Evolutionary conservation across 2,329 filamentous ascomycete genomes (phyloP), one percentile per base, ranked within the genome.

Genomic region (Bipolaris gigantea): DNA sequence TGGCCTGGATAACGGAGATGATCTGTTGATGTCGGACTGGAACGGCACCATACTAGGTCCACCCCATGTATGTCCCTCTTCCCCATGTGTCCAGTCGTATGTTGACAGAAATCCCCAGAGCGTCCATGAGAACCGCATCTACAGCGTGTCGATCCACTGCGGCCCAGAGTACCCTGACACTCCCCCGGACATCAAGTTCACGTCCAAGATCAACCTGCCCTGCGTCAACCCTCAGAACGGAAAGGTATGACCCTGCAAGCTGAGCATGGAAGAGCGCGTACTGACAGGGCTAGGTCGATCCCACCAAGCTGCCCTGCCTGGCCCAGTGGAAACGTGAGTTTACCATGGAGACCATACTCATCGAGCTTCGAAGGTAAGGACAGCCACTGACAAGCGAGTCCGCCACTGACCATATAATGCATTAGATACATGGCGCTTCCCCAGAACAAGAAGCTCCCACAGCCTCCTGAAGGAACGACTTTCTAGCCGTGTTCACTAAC

Each of bases 91-190:
- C 1, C 13, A 2, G 5, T 25, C 27, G 2, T 3, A 10, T 27
- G 48, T 56, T 66, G 30, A 67, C 39, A 35, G 5, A 39, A 6
- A 10, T 8, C 46, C 30, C 16, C 70, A 94, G 90, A 96, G 92
- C 77, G 92, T 88, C 59, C 93, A 97, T 75, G 94, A 99, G 82
- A 99, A 99, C 79, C 89, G 94, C 70, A 99, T 99, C 79, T 99
- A 99, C 83, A 95, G 91, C 65, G 84, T 99, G 69, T 95, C 93
- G 77, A 96, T 99, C 80, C 89, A 96, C 80, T 99, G 94, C 80
- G 92, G 92, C 59, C 82, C 86, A 44, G 81, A 89, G 53, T 99
- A 99, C 75, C 94, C 94, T 48, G 92, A 96, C 73, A 81, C 85
- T 59, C 94, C 94, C 41, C 94, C 94, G 0, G 86, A 88, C 47